phyloP scores from a whole-genome alignment of 345 rosid genomes.

The Melastoma malabathricum region DNA sequence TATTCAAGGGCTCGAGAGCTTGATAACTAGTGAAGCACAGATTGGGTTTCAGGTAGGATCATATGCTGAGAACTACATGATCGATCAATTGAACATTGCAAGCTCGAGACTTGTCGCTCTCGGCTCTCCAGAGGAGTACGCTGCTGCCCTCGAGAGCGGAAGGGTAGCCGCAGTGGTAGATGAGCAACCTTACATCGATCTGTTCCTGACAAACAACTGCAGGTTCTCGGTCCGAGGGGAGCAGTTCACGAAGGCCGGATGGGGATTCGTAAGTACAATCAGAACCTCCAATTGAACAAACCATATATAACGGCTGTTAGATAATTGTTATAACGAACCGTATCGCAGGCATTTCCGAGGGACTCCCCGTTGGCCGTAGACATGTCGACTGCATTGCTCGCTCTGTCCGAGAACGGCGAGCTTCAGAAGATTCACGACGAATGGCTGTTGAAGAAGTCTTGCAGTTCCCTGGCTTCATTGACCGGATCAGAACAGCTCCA shows the following conservation, averaged over 20 bases:
- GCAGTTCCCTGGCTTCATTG: constrained; percentile 24
- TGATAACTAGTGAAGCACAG: constrained; percentile 30
- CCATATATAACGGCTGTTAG: not conserved
- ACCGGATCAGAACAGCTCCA: constrained; percentile 53
- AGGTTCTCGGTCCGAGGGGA: constrained; percentile 63
- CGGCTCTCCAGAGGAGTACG: constrained; percentile 71
- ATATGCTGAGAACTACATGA: constrained; percentile 62
- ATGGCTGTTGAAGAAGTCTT: constrained; percentile 47
- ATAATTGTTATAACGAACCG: not conserved
- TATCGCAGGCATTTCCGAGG: constrained; percentile 63
- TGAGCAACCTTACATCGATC: constrained; percentile 58
- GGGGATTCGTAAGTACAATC: constrained; percentile 85
- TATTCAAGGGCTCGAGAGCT: constrained; percentile 67
- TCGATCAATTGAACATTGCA: constrained; percentile 57
- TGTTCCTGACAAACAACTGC: constrained; percentile 65
- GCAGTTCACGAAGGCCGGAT: constrained; percentile 69
- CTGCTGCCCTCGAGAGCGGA: constrained; percentile 46
- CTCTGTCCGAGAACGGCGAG: constrained; percentile 66
- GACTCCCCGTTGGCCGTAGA: constrained; percentile 80
- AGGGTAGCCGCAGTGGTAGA: constrained; percentile 83
- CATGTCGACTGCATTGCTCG: constrained; percentile 78
- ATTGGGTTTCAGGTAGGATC: constrained; percentile 83
- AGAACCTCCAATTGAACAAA: not conserved
- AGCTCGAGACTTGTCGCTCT: constrained; percentile 67
- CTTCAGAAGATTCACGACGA: constrained; percentile 62